Evolutionary conservation across 78 protist species (phyloP).

Genomic region (Tieghemostelium lacteum): DNA sequence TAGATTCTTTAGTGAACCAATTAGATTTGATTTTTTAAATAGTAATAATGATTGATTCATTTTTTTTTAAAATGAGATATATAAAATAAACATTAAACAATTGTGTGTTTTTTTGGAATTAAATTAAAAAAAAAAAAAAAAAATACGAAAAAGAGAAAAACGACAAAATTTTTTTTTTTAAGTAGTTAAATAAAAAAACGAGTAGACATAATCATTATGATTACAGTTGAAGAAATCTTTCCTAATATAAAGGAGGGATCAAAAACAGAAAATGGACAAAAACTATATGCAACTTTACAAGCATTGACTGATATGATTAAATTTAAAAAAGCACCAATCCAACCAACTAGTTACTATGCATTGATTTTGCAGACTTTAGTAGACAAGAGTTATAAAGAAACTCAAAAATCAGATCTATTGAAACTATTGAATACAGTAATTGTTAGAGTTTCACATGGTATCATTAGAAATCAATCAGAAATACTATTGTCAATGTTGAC

Average conservation of each 20-base stretch:
- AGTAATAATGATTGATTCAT: too few species aligned
- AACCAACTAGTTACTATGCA: slow-evolving; percentile 60
- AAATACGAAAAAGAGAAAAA: too few species aligned
- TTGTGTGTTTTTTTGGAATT: too few species aligned
- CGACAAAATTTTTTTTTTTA: too few species aligned
- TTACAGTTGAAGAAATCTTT: slow-evolving; percentile 33
- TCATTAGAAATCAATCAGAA: slow-evolving; percentile 17
- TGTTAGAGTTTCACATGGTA: slow-evolving; percentile 33
- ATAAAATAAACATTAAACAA: too few species aligned
- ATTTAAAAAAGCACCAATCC: slow-evolving; percentile 62
- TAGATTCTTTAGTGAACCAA: too few species aligned
- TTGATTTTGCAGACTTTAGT: slow-evolving; percentile 1
- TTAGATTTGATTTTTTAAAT: too few species aligned
- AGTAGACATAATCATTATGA: too few species aligned
- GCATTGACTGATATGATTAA: slow-evolving; percentile 56
- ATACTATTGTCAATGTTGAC: background rate
- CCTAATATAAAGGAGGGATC: slow-evolving; percentile 23
- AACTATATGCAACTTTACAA: slow-evolving; percentile 28
- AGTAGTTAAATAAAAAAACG: too few species aligned
- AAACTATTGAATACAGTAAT: too few species aligned
- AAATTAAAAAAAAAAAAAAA: too few species aligned
- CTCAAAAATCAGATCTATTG: slow-evolving; percentile 25
- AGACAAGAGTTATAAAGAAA: slow-evolving; percentile 27
- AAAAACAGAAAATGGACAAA: slow-evolving; percentile 1
- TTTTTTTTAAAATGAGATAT: too few species aligned